These are phyloP conservation scores for Cymbopogon citratus DNA, from an alignment of 176 grass and related monocot genomes.

Conservation along the genomic window DNA sequence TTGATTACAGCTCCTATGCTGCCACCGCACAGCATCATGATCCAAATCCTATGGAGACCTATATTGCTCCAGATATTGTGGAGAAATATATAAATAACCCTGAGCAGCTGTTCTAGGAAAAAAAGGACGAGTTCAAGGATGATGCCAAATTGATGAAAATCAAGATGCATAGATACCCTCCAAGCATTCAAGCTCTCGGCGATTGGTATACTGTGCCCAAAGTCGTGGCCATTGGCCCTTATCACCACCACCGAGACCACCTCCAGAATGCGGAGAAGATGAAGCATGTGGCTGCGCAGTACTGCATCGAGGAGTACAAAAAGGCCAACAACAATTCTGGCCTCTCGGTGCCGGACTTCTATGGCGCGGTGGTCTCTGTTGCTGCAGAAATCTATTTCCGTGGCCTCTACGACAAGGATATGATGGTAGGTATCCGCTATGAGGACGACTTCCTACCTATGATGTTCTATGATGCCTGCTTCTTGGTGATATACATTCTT, in stretches of 20 bases:
- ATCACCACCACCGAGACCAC: background rate
- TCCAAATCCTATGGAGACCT: too few relatives aligned
- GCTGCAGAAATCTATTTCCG: too few relatives aligned
- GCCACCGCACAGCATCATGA: too few relatives aligned
- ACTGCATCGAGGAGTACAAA: too few relatives aligned
- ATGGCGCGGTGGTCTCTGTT: background rate
- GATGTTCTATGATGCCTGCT: background rate
- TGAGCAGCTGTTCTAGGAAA: background rate
- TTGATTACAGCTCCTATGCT: too few relatives aligned
- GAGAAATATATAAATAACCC: too few relatives aligned
- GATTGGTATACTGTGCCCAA: background rate
- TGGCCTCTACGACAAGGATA: background rate
- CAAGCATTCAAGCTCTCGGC: background rate
- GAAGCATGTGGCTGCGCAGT: background rate
- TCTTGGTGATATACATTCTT: background rate
- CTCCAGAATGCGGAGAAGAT: background rate
- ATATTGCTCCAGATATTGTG: background rate
- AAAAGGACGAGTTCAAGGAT: background rate
- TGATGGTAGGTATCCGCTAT: background rate
- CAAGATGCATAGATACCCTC: background rate
- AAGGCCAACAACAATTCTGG: too few relatives aligned
- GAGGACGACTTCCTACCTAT: background rate
- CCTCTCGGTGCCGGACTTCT: too few relatives aligned
- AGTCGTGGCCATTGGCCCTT: background rate
- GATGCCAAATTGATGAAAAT: background rate